A percentile compares a stretch with the other conserved stretches of the same genome.
These are phyloP conservation scores for Mycena indigotica DNA, from an alignment of 768 basidiomycete genomes.

Conservation along the genomic window DNA sequence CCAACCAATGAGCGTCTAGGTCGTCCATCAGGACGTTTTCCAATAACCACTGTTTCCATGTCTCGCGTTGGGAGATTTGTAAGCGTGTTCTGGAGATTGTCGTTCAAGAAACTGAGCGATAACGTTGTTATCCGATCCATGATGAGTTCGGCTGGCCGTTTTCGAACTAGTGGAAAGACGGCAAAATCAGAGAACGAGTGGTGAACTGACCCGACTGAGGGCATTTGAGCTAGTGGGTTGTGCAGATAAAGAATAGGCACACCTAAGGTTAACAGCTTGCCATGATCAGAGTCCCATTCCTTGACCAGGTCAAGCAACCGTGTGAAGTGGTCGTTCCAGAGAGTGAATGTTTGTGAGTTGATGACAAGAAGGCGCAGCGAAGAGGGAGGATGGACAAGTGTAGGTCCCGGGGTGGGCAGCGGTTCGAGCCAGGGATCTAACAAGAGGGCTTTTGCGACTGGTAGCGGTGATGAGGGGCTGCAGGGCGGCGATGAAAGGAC, in stretches of 20 bases:
- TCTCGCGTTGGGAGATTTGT: slow-evolving; percentile 32
- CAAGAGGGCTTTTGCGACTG: slow-evolving; percentile 58
- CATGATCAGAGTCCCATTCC: slow-evolving; percentile 53
- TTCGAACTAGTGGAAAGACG: slow-evolving; percentile 43
- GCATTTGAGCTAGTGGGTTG: neutral
- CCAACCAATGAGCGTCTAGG: slow-evolving; percentile 47
- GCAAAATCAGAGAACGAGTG: slow-evolving; percentile 52
- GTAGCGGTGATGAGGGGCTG: slow-evolving; percentile 44
- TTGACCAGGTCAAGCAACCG: slow-evolving; percentile 55
- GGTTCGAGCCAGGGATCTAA: slow-evolving; percentile 90
- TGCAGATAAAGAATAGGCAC: slow-evolving; percentile 9
- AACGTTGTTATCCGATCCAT: slow-evolving; percentile 39
- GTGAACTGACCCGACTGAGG: slow-evolving; percentile 47
- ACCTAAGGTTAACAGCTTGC: slow-evolving; percentile 54
- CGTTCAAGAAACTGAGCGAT: slow-evolving; percentile 47
- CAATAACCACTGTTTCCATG: slow-evolving; percentile 44
- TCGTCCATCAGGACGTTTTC: slow-evolving; percentile 46
- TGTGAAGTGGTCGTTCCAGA: slow-evolving; percentile 76
- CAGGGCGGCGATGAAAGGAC: slow-evolving; percentile 54
- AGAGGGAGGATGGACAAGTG: slow-evolving; percentile 30
- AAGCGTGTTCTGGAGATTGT: slow-evolving; percentile 37
- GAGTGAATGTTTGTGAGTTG: slow-evolving; percentile 76
- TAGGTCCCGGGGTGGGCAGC: slow-evolving; percentile 58
- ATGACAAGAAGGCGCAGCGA: slow-evolving; percentile 55
- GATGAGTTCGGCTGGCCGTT: slow-evolving; percentile 33